Evolutionary conservation across 306 rosid genomes (phyloP).

Genomic region (Senna siamea): DNA sequence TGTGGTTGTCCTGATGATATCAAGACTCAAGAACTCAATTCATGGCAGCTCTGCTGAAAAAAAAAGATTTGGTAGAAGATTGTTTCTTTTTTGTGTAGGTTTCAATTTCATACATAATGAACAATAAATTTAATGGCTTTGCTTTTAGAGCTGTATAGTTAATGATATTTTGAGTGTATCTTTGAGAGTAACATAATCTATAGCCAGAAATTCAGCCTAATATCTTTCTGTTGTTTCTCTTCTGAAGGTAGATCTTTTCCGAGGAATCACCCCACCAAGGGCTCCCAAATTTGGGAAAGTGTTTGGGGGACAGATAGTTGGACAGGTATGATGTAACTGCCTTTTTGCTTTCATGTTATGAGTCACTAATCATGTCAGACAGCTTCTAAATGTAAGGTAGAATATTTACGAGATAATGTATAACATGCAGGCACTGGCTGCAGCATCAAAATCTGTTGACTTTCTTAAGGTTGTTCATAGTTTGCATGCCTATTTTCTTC

Average conservation of each 20-base stretch:
- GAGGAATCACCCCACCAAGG: slow-evolving; percentile 77
- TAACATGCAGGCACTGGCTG: slow-evolving; percentile 86
- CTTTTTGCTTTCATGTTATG: slow-evolving; percentile 23
- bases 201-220: slow-evolving; percentile 28
- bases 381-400: slow-evolving; percentile 29
- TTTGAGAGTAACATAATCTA: slow-evolving; percentile 13
- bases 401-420: slow-evolving; percentile 34
- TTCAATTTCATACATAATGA: neutral
- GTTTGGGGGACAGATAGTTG: slow-evolving; percentile 91
- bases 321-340: slow-evolving; percentile 69
- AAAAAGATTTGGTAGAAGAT: neutral
- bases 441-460: slow-evolving; percentile 96
- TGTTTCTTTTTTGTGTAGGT: neutral
- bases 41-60: neutral
- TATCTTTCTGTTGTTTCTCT: slow-evolving; percentile 30
- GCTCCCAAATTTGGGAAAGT: slow-evolving; percentile 92
- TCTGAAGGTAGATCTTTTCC: slow-evolving; percentile 76
- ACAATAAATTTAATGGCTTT: neutral
- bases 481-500: slow-evolving; percentile 89
- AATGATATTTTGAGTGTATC: slow-evolving; percentile 15
- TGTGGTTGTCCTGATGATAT: slow-evolving; percentile 6
- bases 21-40: neutral
- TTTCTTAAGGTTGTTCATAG: slow-evolving; percentile 85
- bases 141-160: neutral
- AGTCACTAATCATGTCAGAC: slow-evolving; percentile 31